Percentiles rank a stretch among this genome's conserved stretches.
These are phyloP conservation scores for Pichia eremophila DNA, from an alignment of 805 yeast species.

Conservation along the genomic window DNA sequence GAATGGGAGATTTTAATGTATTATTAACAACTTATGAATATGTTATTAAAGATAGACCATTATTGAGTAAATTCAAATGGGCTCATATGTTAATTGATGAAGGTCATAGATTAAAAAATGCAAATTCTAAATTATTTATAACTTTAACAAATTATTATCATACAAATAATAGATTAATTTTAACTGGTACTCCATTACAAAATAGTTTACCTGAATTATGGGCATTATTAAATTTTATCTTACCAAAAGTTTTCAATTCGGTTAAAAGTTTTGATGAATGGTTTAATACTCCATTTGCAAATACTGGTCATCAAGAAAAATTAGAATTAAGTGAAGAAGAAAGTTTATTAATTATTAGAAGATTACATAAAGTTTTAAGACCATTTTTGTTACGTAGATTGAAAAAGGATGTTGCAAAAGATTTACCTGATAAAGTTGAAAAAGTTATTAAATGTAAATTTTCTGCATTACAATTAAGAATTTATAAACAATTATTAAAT, in stretches of 20 bases:
- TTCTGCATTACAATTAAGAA: constrained; percentile 58
- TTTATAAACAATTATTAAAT: constrained; percentile 72
- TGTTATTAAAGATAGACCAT: constrained; percentile 66
- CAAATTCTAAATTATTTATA: constrained; percentile 61
- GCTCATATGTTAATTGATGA: constrained; percentile 87
- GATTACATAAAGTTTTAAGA: constrained; percentile 79
- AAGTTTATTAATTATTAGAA: constrained; percentile 66
- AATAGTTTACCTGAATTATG: constrained; percentile 78
- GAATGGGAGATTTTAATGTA: constrained; percentile 65
- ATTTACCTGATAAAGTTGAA: constrained; percentile 76
- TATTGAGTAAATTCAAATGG: constrained; percentile 61
- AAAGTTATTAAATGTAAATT: constrained; percentile 72
- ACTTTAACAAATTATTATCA: constrained; percentile 65
- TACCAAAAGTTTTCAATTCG: constrained; percentile 78
- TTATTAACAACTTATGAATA: constrained; percentile 76
- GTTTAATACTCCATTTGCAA: constrained; percentile 85
- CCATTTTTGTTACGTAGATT: constrained; percentile 78
- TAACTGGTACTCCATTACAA: constrained; percentile 84
- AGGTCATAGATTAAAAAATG: constrained; percentile 83
- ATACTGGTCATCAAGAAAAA: constrained; percentile 74
- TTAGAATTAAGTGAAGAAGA: constrained; percentile 82
- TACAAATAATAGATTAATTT: constrained; percentile 67
- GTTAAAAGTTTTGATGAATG: constrained; percentile 83
- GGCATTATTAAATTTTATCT: constrained; percentile 74
- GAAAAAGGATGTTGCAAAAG: constrained; percentile 82